Percentiles rank a stretch among this genome's conserved stretches.
Conservation (phyloP, 805 yeast genomes). For the Metschnikowia matae region DNA sequence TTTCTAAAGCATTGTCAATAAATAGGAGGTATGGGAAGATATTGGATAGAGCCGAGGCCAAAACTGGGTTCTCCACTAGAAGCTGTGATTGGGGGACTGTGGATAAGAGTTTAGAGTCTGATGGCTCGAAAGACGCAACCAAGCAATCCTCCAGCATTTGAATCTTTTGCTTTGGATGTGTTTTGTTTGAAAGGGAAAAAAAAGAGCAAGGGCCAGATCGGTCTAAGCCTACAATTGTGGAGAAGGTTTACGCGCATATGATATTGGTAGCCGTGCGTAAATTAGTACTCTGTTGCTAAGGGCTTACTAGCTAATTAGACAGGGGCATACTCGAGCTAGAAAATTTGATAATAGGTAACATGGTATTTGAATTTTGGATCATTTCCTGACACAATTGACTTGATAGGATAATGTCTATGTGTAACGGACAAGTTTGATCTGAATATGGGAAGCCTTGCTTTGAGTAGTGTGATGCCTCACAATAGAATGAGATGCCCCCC, state of each 20-base stretch:
- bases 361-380: too few species aligned
- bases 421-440: too few species aligned
- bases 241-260: slow-evolving; percentile 15
- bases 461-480: too few species aligned
- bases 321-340: neutral
- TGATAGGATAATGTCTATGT: too few species aligned
- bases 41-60: slow-evolving; percentile 45
- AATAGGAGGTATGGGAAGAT: slow-evolving; percentile 46
- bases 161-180: neutral
- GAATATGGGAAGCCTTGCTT: too few species aligned
- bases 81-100: slow-evolving; percentile 27
- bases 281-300: neutral
- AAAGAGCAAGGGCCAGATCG: neutral
- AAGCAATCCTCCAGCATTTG: slow-evolving; percentile 15
- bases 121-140: slow-evolving; percentile 34
- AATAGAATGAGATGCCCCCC: too few species aligned
- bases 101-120: slow-evolving; percentile 32
- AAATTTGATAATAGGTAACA: neutral
- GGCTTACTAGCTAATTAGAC: neutral
- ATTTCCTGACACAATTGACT: too few species aligned
- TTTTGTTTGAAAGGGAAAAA: neutral
- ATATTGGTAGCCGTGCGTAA: slow-evolving; percentile 2
- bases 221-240: slow-evolving; percentile 8
- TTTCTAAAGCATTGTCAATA: slow-evolving; percentile 41
- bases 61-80: slow-evolving; percentile 41